Percentiles rank a stretch among this genome's conserved stretches.
Evolutionary conservation across 1,139 yeast species (phyloP).

Genomic region (Debaryomycetaceae sp.): DNA sequence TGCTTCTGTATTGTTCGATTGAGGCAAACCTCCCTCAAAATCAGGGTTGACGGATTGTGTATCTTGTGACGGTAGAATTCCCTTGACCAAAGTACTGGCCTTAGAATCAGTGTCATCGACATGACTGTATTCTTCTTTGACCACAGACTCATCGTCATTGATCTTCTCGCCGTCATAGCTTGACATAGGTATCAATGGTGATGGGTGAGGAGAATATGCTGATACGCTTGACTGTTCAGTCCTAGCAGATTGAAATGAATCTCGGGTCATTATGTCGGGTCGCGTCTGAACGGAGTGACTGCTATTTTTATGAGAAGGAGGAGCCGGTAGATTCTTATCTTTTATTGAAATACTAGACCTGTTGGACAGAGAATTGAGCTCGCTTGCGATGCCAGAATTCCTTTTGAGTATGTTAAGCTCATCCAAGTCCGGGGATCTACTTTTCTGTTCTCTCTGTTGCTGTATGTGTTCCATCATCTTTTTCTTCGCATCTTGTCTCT

Average conservation of each 20-base stretch:
- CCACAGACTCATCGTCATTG: neutral
- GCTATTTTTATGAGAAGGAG: slow-evolving; percentile 15
- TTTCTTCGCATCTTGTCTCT: slow-evolving; percentile 47
- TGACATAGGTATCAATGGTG: slow-evolving; percentile 5
- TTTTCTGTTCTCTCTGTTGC: slow-evolving; percentile 12
- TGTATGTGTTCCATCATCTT: slow-evolving; percentile 26
- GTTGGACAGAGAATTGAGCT: neutral
- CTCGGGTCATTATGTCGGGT: slow-evolving; percentile 5
- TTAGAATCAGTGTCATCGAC: neutral
- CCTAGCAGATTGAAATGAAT: slow-evolving; percentile 14
- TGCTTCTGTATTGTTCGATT: neutral
- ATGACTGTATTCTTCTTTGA: neutral
- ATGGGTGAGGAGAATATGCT: slow-evolving; percentile 11
- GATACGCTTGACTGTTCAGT: slow-evolving; percentile 13
- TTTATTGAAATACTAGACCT: slow-evolving; percentile 18
- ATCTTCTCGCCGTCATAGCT: neutral
- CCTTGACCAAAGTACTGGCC: neutral
- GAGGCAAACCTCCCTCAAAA: neutral
- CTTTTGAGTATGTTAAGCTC: neutral
- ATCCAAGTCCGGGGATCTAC: neutral
- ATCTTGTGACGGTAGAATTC: neutral
- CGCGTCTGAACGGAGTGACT: neutral
- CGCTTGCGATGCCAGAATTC: neutral
- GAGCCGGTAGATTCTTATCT: slow-evolving; percentile 30
- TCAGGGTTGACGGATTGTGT: neutral